Percentiles rank a stretch among this genome's conserved stretches.
Conservation (phyloP, 2,329 filamentous ascomycete genomes). For the Elsinoe necatrix region DNA sequence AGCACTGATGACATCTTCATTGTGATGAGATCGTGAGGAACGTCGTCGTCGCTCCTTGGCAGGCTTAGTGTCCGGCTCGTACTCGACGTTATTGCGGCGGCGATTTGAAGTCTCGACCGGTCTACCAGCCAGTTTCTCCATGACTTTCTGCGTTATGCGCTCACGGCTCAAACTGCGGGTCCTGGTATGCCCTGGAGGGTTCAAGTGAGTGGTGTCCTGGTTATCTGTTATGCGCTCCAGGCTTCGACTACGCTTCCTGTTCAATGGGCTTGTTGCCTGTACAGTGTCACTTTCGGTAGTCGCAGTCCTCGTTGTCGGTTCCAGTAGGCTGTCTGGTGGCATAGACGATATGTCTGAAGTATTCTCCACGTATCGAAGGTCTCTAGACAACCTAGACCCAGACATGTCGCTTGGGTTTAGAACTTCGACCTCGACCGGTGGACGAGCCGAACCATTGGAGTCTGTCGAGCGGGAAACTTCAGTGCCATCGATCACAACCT, state of each 20-base stretch:
- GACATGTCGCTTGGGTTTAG: constrained; percentile 61
- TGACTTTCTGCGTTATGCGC: constrained; percentile 58
- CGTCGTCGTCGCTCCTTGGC: constrained; percentile 26
- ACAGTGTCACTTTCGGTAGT: neutral
- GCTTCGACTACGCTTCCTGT: constrained; percentile 43
- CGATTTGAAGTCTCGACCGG: constrained; percentile 28
- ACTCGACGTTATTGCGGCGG: constrained; percentile 28
- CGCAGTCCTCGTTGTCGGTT: constrained; percentile 42
- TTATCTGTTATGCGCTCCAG: constrained; percentile 32
- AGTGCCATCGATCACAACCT: constrained; percentile 25
- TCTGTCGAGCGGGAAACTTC: constrained; percentile 68
- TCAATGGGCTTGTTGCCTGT: constrained; percentile 16
- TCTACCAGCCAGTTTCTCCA: constrained; percentile 53
- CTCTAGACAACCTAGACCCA: constrained; percentile 41
- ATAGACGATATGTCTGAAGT: constrained; percentile 81
- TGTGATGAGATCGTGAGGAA: constrained; percentile 42
- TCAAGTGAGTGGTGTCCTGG: constrained; percentile 33
- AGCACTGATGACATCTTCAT: constrained; percentile 43
- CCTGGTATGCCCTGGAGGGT: constrained; percentile 49
- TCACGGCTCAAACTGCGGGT: constrained; percentile 59
- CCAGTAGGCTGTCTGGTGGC: constrained; percentile 63
- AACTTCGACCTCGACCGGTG: constrained; percentile 85
- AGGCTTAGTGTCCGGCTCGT: constrained; percentile 27
- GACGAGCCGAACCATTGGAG: constrained; percentile 59
- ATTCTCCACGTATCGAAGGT: constrained; percentile 56